Evolutionary conservation across 2,329 filamentous ascomycete species (phyloP), one percentile per base, ranked within the genome.

Genomic region (Sporothrix pallida): DNA sequence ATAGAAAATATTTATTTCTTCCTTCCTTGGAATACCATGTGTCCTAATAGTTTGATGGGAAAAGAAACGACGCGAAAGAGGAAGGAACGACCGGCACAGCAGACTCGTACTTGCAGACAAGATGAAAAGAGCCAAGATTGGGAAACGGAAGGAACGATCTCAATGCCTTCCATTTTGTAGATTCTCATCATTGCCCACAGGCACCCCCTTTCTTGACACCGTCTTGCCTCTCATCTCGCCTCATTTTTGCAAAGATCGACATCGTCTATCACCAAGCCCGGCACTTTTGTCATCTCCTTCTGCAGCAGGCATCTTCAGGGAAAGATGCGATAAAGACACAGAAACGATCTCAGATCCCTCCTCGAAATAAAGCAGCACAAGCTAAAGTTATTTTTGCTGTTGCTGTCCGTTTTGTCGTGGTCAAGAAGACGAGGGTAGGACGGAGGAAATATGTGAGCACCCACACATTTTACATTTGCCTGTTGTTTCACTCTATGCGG

Each of bases 171-270:
- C 13, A 37, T 20, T 67, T 23, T 46, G 46, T n/a, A n/a, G 8
- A 52, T 37, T 37, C 7, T 37, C 7, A 37, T 37, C n/a, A 6
- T 26, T 9, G 23, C 3, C 44, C 63, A 8, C 44, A n/a, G 20
- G 15, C 17, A 26, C n/a, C 62, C 58, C 62, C 42, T 48, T 26
- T 67, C 58, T 37, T 20, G 17, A 20, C 42, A 6, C 31, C 9
- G 3, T 67, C n/a, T 15, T 67, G 42, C 48, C 62, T 46, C 44
- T 20, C 20, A 26, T 26, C 42, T 48, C 62, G 44, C 62, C 62
- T 67, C n/a, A 17, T 67, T 68, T 37, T 68, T 68, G 46, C 65
- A 68, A 52, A n/a, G 44, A 20, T 68, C 23, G 65, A 52, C 65
- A 52, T 37, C 65, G 15, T n/a, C 6, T 42, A 17, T 8, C 62